Conservation (phyloP, 305 asterid species). For the Solanum hybrid region DNA sequence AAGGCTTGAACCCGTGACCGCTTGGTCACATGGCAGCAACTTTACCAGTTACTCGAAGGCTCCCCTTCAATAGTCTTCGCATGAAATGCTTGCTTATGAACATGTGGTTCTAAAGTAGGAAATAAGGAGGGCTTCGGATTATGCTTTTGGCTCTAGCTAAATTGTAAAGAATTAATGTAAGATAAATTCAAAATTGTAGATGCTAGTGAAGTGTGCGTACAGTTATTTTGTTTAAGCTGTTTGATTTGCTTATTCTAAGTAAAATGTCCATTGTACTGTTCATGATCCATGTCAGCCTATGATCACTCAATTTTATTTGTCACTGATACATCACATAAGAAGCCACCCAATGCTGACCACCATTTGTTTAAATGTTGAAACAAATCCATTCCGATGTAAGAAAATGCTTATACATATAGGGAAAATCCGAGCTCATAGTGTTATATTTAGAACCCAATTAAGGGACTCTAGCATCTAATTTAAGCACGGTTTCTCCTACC, state of each 20-base stretch:
- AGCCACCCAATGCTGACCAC: neutral
- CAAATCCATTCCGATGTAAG: neutral
- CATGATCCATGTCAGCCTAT: neutral
- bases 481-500: neutral
- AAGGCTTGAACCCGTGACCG: neutral
- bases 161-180: neutral
- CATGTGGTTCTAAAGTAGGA: neutral
- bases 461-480: neutral
- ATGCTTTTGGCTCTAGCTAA: neutral
- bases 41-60: neutral
- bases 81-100: neutral
- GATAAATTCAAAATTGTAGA: neutral
- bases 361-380: neutral
- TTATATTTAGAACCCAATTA: neutral
- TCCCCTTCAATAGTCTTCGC: neutral
- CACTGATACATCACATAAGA: neutral
- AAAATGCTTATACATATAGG: neutral
- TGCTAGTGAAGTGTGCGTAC: neutral
- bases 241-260: neutral
- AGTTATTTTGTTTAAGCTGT: neutral
- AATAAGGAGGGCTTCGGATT: neutral
- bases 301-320: neutral
- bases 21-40: neutral
- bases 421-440: neutral
- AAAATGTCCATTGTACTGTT: neutral